These are phyloP conservation scores for Colletotrichum viniferum DNA, from an alignment of 2,329 filamentous ascomycete species.

Conservation along the genomic window DNA sequence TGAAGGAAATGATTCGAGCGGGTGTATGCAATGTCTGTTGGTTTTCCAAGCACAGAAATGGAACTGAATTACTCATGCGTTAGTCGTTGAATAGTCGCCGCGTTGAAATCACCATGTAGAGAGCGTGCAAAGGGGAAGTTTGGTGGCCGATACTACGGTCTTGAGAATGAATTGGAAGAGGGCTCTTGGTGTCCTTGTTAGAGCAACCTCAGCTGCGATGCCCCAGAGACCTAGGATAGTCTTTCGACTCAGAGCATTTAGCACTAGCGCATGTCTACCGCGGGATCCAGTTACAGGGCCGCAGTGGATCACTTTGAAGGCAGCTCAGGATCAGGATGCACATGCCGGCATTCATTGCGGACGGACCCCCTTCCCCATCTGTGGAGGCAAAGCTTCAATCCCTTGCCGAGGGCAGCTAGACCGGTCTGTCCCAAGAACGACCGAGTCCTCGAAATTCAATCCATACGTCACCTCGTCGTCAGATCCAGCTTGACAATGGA, in stretches of 20 bases:
- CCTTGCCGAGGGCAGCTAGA: background rate
- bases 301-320: background rate
- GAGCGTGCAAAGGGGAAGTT: too few relatives aligned
- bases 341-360: background rate
- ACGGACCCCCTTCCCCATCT: background rate
- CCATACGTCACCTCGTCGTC: background rate
- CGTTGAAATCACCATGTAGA: fast-evolving
- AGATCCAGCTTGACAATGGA: background rate
- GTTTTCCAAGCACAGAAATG: fast-evolving
- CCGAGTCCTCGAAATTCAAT: background rate
- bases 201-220: background rate
- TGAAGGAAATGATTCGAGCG: background rate
- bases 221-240: background rate
- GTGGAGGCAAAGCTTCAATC: background rate
- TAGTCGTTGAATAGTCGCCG: fast-evolving
- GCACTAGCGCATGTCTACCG: background rate
- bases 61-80: fast-evolving
- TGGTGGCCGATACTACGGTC: too few relatives aligned
- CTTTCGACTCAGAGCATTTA: fast-evolving
- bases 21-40: background rate
- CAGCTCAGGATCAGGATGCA: background rate
- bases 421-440: background rate
- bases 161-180: background rate
- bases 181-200: fast-evolving
- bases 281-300: background rate